Percentiles rank a stretch among this genome's conserved stretches.
These are phyloP conservation scores for Chalaropsis ovoidea DNA, from an alignment of 2,329 filamentous ascomycete species.

Conservation along the genomic window DNA sequence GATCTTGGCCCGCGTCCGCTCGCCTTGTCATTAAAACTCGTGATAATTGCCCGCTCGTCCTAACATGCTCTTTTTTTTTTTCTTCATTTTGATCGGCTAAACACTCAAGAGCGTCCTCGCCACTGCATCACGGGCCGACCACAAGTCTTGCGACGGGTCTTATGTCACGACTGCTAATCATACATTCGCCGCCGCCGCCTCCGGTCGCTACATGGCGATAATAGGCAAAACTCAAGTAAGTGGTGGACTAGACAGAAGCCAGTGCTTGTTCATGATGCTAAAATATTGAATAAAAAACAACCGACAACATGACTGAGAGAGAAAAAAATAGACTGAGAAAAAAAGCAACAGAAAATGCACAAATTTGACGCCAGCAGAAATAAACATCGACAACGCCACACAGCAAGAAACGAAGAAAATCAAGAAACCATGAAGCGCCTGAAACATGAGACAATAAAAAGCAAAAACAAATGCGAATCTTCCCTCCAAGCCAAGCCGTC, in stretches of 20 bases:
- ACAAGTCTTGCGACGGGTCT: background rate
- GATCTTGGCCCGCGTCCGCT: background rate
- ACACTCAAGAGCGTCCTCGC: background rate
- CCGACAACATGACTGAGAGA: slow-evolving; percentile 10
- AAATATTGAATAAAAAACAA: slow-evolving; percentile 15
- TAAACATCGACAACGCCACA: slow-evolving; percentile 6
- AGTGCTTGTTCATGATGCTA: slow-evolving; percentile 13
- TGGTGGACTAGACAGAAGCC: slow-evolving; percentile 7
- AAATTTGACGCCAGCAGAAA: slow-evolving; percentile 3
- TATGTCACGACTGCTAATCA: background rate
- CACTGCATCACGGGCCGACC: background rate
- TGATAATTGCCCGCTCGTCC: background rate
- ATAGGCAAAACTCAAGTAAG: background rate
- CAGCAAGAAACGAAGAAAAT: slow-evolving; percentile 12
- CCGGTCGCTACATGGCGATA: too few species aligned
- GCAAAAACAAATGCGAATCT: slow-evolving; percentile 14
- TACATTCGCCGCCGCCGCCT: too few species aligned
- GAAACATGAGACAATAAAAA: slow-evolving; percentile 11
- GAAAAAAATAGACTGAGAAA: slow-evolving; percentile 4
- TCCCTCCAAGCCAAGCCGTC: background rate
- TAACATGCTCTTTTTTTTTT: background rate
- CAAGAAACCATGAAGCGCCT: slow-evolving; percentile 8
- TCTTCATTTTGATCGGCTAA: background rate
- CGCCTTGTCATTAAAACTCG: background rate
- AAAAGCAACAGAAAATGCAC: slow-evolving; percentile 18